These are phyloP conservation scores for Ceratocystis colombiana DNA, from an alignment of 2,329 filamentous ascomycete genomes.

Conservation along the genomic window DNA sequence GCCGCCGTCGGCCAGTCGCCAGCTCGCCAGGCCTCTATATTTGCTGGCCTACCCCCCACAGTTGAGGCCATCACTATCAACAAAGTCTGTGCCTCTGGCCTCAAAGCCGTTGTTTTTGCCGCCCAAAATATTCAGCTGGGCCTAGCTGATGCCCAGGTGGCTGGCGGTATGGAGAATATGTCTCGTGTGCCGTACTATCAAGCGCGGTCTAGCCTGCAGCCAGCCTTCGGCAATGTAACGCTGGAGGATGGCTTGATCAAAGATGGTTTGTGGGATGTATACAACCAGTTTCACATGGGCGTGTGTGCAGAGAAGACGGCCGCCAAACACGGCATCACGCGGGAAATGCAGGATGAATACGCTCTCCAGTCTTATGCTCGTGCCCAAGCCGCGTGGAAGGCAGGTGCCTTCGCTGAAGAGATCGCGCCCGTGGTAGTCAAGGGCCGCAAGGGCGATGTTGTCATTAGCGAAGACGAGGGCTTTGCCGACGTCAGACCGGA, in stretches of 20 bases:
- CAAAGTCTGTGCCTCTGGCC: constrained; percentile 92
- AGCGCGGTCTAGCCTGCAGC: constrained; percentile 67
- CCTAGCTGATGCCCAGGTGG: constrained; percentile 75
- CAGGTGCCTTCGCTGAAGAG: constrained; percentile 75
- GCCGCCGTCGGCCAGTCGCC: constrained; percentile 79
- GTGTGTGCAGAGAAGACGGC: constrained; percentile 92
- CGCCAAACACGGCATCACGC: constrained; percentile 69
- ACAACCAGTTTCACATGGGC: constrained; percentile 96
- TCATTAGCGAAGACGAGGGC: constrained; percentile 78
- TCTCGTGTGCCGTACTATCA: constrained; percentile 85
- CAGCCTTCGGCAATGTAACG: constrained; percentile 76
- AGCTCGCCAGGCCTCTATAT: constrained; percentile 79
- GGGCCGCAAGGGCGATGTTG: constrained; percentile 67
- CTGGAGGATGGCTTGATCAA: constrained; percentile 88
- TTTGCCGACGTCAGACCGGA: constrained; percentile 79
- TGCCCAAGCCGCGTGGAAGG: constrained; percentile 80
- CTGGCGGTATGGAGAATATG: constrained; percentile 98
- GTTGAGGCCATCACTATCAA: constrained; percentile 90
- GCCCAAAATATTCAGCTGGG: constrained; percentile 93
- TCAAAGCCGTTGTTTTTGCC: constrained; percentile 84
- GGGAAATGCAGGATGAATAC: constrained; percentile 84
- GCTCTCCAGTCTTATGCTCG: constrained; percentile 82
- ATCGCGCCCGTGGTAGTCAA: constrained; percentile 80
- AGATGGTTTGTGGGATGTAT: constrained; percentile 92
- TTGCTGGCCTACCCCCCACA: constrained; percentile 69